Evolutionary conservation across 371 early-diverging fungal species (phyloP), one percentile per base, ranked within the genome.

Genomic region (Gilbertella persicaria): DNA sequence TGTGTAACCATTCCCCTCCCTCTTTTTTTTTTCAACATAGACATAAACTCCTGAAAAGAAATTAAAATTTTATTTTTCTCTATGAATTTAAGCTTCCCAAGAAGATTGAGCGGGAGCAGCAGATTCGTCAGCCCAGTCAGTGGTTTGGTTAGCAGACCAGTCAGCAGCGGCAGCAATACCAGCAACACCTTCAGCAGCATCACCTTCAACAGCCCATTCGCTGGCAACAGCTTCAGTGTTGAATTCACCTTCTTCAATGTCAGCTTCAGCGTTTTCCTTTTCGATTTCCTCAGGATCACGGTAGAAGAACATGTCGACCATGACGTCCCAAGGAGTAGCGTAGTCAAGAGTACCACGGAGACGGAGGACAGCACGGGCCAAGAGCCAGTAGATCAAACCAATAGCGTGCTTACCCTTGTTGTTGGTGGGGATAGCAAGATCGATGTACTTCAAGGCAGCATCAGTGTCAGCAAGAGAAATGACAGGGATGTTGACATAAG

Each of bases 351-450:
- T 78, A 67, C 98, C 98, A 73, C 98, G 92, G 79, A 99, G 94
- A 66, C 98, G 96, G 77, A 96, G 92, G 58, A 99, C 94, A 80
- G 98, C 92, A 75, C 98, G 91, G 64, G 96, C 95, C 67, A 99
- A 84, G 62, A 99, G 82, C 90, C 93, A 99, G 89, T 92, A 96
- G 67, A 88, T 89, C 49, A 97, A 87, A 82, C 99, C 99, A 70
- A 99, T 93, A 64, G 99, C 79, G 85, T 95, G 91, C 85, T 98
- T 97, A 63, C 90, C 92, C 82, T 97, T 89, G 91, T 98, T 99
- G 94, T 99, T 99, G 81, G 93, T 90, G 65, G 99, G 99, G 86
- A 99, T 99, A 66, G 95, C 98, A 82, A 98, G 88, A 83, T 99
- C 99, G 69, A 99, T 91, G 81, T 88, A 88, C 63, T 85, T 74